Conservation (phyloP, 192 early-diverging fungal species). For the Allomyces javanicus region DNA sequence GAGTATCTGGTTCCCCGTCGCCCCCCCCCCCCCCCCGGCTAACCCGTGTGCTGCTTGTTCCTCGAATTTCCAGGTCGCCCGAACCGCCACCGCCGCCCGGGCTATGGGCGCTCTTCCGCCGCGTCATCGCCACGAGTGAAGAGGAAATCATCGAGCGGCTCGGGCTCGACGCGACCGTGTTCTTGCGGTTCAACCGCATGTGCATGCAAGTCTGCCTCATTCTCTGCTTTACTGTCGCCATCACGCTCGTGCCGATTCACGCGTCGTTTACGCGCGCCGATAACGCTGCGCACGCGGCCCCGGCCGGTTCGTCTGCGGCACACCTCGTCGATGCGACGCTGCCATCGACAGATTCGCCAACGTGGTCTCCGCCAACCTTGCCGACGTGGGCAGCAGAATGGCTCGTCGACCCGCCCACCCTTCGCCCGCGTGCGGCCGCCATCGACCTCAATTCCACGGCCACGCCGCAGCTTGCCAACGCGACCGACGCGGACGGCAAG, state of each 20-base stretch:
- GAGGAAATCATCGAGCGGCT: slow-evolving; percentile 1
- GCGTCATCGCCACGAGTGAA: too few species aligned
- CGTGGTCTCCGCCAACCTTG: slow-evolving; percentile 20
- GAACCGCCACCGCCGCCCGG: too few species aligned
- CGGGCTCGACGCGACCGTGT: slow-evolving; percentile 40
- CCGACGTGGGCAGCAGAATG: slow-evolving; percentile 4
- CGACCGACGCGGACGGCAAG: not conserved
- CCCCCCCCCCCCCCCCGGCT: too few species aligned
- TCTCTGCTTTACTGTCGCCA: slow-evolving; percentile 16
- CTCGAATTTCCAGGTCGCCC: too few species aligned
- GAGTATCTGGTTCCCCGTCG: too few species aligned
- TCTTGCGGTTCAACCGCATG: slow-evolving; percentile 40
- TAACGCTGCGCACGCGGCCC: not conserved
- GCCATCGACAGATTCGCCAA: slow-evolving; percentile 4
- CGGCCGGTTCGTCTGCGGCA: slow-evolving; percentile 1
- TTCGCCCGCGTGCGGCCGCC: not conserved
- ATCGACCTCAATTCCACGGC: not conserved
- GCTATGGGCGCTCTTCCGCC: too few species aligned
- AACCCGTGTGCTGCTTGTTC: too few species aligned
- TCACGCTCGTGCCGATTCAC: slow-evolving; percentile 28
- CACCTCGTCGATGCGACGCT: slow-evolving; percentile 10
- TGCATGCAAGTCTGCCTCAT: slow-evolving; percentile 26
- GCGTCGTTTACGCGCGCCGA: slow-evolving; percentile 7
- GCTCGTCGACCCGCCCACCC: too few species aligned
- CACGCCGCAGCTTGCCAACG: not conserved